phyloP scores from a whole-genome alignment of 2,329 filamentous ascomycete genomes.

The Exophiala sp. region DNA sequence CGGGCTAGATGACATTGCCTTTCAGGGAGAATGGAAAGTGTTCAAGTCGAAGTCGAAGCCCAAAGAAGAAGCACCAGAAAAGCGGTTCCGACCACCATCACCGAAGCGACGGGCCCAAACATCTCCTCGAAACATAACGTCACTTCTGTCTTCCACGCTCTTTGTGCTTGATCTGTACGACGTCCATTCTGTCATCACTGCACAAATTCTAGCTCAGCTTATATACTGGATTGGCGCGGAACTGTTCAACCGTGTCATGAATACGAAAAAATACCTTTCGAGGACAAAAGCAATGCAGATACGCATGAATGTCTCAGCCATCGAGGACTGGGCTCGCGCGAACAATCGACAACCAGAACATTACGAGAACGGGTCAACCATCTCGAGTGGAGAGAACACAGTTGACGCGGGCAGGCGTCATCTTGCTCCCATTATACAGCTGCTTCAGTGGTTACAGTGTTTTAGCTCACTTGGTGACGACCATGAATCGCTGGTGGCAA shows the following conservation, averaged over 20 bases:
- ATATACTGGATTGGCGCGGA: conserved; percentile 96
- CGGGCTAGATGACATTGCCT: conserved; percentile 92
- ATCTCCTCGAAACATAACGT: conserved; percentile 91
- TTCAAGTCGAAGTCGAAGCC: conserved; percentile 88
- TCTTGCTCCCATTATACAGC: conserved; percentile 83
- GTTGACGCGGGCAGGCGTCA: conserved; percentile 80
- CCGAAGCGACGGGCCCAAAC: conserved; percentile 89
- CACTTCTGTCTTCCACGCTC: conserved; percentile 87
- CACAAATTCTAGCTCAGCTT: conserved; percentile 87
- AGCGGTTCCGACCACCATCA: conserved; percentile 85
- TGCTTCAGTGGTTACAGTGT: conserved; percentile 96
- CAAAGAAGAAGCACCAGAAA: conserved; percentile 83
- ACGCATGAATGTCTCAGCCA: conserved; percentile 91
- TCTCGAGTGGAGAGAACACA: conserved; percentile 78
- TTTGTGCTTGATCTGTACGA: conserved; percentile 99
- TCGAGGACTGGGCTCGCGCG: conserved; percentile 91
- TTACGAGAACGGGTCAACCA: conserved; percentile 87
- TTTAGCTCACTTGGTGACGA: conserved; percentile 94
- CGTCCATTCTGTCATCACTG: conserved; percentile 91
- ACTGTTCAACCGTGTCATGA: conserved; percentile 97
- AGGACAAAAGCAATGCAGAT: conserved; percentile 99
- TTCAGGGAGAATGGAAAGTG: conserved; percentile 98
- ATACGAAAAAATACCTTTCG: conserved; percentile 87
- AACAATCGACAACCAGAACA: conserved; percentile 96
- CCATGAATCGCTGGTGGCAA: conserved; percentile 80